Conservation (phyloP, 73 alveolate genomes). For the Tetrahymena elliotti region DNA sequence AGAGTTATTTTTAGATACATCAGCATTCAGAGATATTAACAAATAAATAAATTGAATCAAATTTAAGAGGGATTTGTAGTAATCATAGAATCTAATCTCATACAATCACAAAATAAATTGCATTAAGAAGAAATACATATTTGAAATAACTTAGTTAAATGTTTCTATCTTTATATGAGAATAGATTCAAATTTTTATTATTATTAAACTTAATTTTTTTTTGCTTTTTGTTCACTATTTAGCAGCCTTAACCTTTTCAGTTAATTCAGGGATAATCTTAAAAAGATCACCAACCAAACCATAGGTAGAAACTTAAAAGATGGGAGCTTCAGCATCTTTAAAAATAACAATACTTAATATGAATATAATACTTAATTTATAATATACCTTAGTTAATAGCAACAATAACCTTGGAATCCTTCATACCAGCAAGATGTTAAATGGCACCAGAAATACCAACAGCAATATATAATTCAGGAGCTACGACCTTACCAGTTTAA, state of each 20-base stretch:
- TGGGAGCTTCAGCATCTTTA: conserved; percentile 81
- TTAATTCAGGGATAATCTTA: conserved; percentile 87
- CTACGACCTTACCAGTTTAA: conserved; percentile 93
- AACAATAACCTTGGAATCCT: conserved; percentile 92
- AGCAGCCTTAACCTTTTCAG: conserved; percentile 52
- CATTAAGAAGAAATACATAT: neutral
- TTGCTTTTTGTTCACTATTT: conserved; percentile 3
- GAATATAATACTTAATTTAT: neutral
- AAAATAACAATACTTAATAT: neutral
- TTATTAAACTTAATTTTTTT: neutral
- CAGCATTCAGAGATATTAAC: too few relatives aligned
- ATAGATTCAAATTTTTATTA: neutral
- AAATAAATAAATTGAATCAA: neutral
- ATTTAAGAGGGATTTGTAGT: neutral
- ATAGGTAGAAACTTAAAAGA: conserved; percentile 77
- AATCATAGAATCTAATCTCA: neutral
- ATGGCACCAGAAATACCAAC: conserved; percentile 96
- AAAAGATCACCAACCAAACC: conserved; percentile 86
- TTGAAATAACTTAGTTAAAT: neutral
- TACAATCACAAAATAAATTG: neutral
- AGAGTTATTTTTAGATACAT: too few relatives aligned
- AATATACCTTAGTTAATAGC: conserved; percentile 74
- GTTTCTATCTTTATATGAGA: neutral
- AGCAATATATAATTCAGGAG: conserved; percentile 91
- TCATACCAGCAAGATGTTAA: conserved; percentile 91